These are phyloP conservation scores for Berkeleyomyces basicola DNA, from an alignment of 2,329 filamentous ascomycete species.

Conservation along the genomic window DNA sequence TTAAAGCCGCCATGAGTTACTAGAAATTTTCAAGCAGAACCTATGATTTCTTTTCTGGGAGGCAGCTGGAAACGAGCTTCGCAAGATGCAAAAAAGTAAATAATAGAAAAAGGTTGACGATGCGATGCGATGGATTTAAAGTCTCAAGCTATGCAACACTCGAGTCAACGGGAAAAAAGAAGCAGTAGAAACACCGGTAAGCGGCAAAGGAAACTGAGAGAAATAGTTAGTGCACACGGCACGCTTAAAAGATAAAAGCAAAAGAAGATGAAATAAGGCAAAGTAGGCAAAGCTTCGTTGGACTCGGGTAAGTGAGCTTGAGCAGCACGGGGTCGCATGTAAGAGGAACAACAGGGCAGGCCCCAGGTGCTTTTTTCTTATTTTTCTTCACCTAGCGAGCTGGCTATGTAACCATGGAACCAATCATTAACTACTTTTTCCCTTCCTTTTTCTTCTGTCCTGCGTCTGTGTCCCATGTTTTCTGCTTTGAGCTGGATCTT, in stretches of 20 bases:
- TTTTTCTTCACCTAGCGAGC: background rate
- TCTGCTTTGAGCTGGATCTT: background rate
- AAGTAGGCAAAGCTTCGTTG: background rate
- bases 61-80: too few relatives aligned
- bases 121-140: too few relatives aligned
- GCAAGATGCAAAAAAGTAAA: too few relatives aligned
- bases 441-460: background rate
- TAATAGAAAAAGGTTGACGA: too few relatives aligned
- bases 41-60: too few relatives aligned
- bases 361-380: background rate
- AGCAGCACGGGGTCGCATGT: background rate
- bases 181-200: background rate
- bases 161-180: background rate
- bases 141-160: too few relatives aligned
- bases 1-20: constrained; percentile 19
- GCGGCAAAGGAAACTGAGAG: background rate
- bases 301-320: background rate
- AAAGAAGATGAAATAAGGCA: background rate
- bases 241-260: background rate
- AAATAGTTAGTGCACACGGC: background rate
- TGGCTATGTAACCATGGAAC: background rate
- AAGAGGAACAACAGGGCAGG: background rate
- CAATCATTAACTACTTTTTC: background rate
- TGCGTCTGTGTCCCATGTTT: background rate
- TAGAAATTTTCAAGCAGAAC: background rate